These are phyloP conservation scores for Pichia thaimueangensis DNA, from an alignment of 805 yeast species.

Conservation along the genomic window DNA sequence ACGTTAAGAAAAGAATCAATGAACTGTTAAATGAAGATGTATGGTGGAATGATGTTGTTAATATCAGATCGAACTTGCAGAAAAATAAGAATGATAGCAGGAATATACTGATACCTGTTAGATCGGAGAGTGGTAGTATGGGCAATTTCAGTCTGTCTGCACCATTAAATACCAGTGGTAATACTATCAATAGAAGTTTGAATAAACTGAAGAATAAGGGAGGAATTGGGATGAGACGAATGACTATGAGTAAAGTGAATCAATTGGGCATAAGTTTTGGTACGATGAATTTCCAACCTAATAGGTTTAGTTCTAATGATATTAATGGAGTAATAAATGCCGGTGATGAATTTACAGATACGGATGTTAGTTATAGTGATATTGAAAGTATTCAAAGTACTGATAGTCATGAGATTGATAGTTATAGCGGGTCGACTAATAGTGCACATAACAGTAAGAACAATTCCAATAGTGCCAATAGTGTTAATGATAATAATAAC, in stretches of 20 bases:
- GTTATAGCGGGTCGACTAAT: background rate
- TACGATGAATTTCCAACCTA: slow-evolving; percentile 10
- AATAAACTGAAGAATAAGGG: background rate
- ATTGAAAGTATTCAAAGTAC: slow-evolving; percentile 4
- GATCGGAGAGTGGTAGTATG: background rate
- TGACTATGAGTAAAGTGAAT: slow-evolving; percentile 10
- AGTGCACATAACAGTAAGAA: background rate
- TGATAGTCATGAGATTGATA: slow-evolving; percentile 1
- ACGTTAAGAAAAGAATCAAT: slow-evolving; percentile 41
- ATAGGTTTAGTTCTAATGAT: slow-evolving; percentile 9
- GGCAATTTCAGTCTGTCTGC: slow-evolving; percentile 3
- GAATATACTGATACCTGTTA: no score
- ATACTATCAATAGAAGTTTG: background rate
- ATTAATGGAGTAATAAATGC: slow-evolving; percentile 3
- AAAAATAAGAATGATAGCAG: no score
- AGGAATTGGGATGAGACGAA: background rate
- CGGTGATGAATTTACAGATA: background rate
- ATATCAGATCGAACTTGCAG: no score
- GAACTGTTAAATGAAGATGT: slow-evolving; percentile 50
- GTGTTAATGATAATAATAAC: background rate
- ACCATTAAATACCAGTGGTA: no score
- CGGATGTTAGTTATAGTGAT: background rate
- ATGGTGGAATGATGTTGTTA: slow-evolving; percentile 61
- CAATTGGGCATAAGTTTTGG: slow-evolving; percentile 13
- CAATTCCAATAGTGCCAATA: background rate